phyloP scores from a whole-genome alignment of 148 eudicot genomes.

The Fagopyrum esculentum region DNA sequence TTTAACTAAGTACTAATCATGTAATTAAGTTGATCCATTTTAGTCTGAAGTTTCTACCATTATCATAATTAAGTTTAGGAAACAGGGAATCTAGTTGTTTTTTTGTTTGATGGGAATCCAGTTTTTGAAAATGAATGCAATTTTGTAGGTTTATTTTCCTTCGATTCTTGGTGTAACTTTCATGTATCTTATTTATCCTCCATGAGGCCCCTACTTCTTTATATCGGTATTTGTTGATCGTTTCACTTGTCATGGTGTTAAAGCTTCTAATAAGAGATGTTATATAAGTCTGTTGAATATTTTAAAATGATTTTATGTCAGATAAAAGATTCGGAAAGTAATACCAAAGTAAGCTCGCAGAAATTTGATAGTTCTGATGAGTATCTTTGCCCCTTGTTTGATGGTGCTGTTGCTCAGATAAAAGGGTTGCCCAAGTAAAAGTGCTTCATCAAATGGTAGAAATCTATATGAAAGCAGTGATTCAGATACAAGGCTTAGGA shows the following conservation, averaged over 20 bases:
- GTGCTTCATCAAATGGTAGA: conserved; percentile 65
- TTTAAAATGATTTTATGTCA: conserved; percentile 17
- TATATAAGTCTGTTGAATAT: neutral
- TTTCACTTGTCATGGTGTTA: neutral
- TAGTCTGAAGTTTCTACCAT: too few species aligned
- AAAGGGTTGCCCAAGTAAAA: conserved; percentile 66
- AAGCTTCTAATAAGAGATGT: neutral
- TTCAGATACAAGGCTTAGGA: conserved; percentile 54
- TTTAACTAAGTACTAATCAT: too few species aligned
- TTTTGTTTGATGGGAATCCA: neutral
- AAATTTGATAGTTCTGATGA: conserved; percentile 34
- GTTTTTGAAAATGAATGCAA: neutral
- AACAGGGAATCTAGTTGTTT: too few species aligned
- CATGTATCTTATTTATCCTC: conserved; percentile 6
- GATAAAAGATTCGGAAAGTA: conserved; percentile 44
- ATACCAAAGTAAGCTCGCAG: conserved; percentile 27
- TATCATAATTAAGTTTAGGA: too few species aligned
- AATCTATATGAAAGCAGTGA: conserved; percentile 70
- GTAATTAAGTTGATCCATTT: too few species aligned
- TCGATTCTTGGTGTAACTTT: too few species aligned
- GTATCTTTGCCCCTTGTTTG: conserved; percentile 37
- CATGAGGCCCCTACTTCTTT: conserved; percentile 74
- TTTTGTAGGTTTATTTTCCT: too few species aligned
- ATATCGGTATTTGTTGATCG: conserved; percentile 38
- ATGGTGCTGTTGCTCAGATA: conserved; percentile 30